phyloP scores from a whole-genome alignment of 2,329 filamentous ascomycete genomes.

The Stachybotrys elegans region DNA sequence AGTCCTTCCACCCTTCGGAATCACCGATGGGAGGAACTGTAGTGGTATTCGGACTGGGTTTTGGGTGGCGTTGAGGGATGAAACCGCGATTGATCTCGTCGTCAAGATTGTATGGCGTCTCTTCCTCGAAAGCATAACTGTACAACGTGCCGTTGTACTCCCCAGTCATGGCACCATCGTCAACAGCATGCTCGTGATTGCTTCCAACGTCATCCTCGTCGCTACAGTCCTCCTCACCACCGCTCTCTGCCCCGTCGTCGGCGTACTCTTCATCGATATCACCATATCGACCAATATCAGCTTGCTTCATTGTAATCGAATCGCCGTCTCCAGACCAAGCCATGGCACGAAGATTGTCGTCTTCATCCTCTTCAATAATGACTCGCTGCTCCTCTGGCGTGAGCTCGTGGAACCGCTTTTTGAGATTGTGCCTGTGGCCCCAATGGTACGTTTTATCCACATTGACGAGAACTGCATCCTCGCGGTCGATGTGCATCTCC shows the following conservation, averaged over 20 bases:
- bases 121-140: slow-evolving; percentile 11
- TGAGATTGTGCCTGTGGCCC: slow-evolving; percentile 38
- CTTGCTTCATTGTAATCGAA: too few relatives aligned
- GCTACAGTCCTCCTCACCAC: too few relatives aligned
- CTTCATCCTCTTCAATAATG: slow-evolving; percentile 30
- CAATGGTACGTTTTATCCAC: slow-evolving; percentile 33
- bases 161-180: too few relatives aligned
- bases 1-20: slow-evolving; percentile 17
- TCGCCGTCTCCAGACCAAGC: slow-evolving; percentile 24
- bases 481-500: slow-evolving; percentile 47
- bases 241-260: slow-evolving; percentile 4
- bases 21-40: slow-evolving; percentile 13
- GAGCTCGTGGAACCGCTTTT: slow-evolving; percentile 37
- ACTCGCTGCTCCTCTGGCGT: slow-evolving; percentile 27
- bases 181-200: too few relatives aligned
- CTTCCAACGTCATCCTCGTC: too few relatives aligned
- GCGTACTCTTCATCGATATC: slow-evolving; percentile 7
- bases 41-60: slow-evolving; percentile 3
- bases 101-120: slow-evolving; percentile 17
- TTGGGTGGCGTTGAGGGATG: slow-evolving; percentile 17
- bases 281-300: too few relatives aligned
- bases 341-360: slow-evolving; percentile 28
- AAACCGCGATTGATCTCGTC: slow-evolving; percentile 28
- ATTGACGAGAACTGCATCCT: slow-evolving; percentile 28
- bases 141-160: too few relatives aligned